A percentile compares a stretch with the other conserved stretches of the same genome.
Evolutionary conservation across 306 rosid genomes (phyloP).

Genomic region (Crataegus laevigata): DNA sequence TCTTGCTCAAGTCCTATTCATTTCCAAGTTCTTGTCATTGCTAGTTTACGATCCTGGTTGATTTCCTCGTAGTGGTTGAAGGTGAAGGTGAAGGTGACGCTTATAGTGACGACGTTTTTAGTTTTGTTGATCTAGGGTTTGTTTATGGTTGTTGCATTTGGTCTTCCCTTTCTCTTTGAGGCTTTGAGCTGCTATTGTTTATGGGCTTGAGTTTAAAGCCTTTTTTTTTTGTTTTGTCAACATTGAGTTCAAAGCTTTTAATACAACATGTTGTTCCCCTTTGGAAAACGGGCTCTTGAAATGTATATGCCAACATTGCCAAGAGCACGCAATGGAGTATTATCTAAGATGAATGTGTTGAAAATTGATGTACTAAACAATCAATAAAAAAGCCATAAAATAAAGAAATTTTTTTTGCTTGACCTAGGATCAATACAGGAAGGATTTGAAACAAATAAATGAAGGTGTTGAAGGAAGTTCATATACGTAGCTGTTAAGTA

Average conservation of each 20-base stretch:
- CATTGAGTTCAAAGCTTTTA: neutral
- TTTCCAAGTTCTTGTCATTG: neutral
- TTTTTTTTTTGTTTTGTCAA: too few species aligned
- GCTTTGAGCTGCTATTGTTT: too few species aligned
- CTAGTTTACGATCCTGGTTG: neutral
- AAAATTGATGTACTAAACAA: neutral
- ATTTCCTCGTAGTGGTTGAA: neutral
- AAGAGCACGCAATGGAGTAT: neutral
- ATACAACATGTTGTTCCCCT: neutral
- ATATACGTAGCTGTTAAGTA: neutral
- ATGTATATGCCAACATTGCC: neutral
- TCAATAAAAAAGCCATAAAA: neutral
- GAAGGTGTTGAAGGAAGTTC: neutral
- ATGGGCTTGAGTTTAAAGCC: neutral
- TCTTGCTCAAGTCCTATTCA: neutral
- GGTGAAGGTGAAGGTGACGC: too few species aligned
- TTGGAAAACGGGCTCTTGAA: neutral
- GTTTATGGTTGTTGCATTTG: too few species aligned
- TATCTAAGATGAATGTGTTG: neutral
- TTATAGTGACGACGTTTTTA: neutral
- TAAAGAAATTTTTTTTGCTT: neutral
- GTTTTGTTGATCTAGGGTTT: neutral
- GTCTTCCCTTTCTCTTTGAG: too few species aligned
- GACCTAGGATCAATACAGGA: neutral
- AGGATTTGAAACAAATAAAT: neutral